Percentiles rank a stretch among this genome's conserved stretches.
phyloP scores from a whole-genome alignment of 192 early-diverging fungal species.

The Gamsiella multidivaricata region DNA sequence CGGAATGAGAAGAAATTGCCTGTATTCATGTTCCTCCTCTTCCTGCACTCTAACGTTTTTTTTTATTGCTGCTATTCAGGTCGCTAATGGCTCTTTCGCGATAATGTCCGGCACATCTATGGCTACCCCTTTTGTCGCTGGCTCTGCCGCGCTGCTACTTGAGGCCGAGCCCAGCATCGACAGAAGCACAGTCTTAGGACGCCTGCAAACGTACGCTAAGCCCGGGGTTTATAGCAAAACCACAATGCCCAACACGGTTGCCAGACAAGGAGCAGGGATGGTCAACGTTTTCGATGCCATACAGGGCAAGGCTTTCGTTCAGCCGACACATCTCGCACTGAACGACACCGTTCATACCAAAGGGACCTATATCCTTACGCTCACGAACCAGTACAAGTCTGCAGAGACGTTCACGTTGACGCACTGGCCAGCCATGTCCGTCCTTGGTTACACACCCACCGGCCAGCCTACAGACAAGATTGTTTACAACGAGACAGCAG shows the following conservation, averaged over 20 bases:
- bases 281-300: slow-evolving; percentile 74
- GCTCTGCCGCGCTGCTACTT: slow-evolving; percentile 41
- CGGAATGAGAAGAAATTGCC: too few species aligned
- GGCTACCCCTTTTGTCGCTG: slow-evolving; percentile 70
- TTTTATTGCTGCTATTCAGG: slow-evolving; percentile 1
- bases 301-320: slow-evolving; percentile 57
- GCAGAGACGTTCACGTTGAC: slow-evolving; percentile 38
- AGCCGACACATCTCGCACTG: slow-evolving; percentile 67
- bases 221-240: slow-evolving; percentile 16
- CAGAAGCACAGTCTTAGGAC: slow-evolving; percentile 6
- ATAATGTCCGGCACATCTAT: slow-evolving; percentile 72
- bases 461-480: slow-evolving; percentile 17
- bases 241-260: slow-evolving; percentile 46
- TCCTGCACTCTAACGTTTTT: not conserved
- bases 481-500: slow-evolving; percentile 17
- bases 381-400: slow-evolving; percentile 51
- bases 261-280: slow-evolving; percentile 77
- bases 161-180: slow-evolving; percentile 22
- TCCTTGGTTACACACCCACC: slow-evolving; percentile 47
- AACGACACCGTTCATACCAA: slow-evolving; percentile 60
- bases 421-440: slow-evolving; percentile 54
- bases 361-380: slow-evolving; percentile 42
- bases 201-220: slow-evolving; percentile 28
- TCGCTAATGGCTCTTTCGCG: slow-evolving; percentile 28
- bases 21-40: slow-evolving; percentile 7